A percentile compares a stretch with the other conserved stretches of the same genome.
Conservation (phyloP, 805 yeast species). For the Starmerella sirachaensis region DNA sequence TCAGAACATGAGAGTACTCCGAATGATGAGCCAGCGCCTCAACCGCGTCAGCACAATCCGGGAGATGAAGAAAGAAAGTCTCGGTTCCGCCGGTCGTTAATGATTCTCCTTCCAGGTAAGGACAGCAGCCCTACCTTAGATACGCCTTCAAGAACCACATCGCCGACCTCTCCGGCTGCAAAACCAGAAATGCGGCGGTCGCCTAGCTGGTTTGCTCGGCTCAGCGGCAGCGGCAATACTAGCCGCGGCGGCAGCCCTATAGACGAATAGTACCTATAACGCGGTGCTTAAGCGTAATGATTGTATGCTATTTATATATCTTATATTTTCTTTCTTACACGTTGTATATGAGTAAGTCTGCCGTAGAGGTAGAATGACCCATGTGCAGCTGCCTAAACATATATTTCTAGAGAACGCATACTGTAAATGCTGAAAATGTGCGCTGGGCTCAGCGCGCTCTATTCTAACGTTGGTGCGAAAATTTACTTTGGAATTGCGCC, state of each 20-base stretch:
- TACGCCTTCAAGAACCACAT: slow-evolving; percentile 2
- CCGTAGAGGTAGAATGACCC: too few relatives aligned
- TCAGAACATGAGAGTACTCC: slow-evolving; percentile 1
- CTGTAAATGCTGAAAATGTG: too few relatives aligned
- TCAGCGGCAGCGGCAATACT: neutral
- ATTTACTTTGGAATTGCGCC: too few relatives aligned
- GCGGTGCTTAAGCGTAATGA: too few relatives aligned
- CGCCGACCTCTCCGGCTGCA: neutral
- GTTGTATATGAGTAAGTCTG: too few relatives aligned
- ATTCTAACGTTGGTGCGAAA: too few relatives aligned
- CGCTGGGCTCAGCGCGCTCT: too few relatives aligned
- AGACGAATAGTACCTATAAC: neutral
- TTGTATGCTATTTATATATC: too few relatives aligned
- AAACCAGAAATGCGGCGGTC: slow-evolving; percentile 12
- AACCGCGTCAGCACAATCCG: slow-evolving; percentile 7
- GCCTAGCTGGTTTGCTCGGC: slow-evolving; percentile 11
- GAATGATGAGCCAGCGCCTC: slow-evolving; percentile 1
- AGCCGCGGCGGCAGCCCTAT: slow-evolving; percentile 1
- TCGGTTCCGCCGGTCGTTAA: slow-evolving; percentile 19
- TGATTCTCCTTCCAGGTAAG: slow-evolving; percentile 15
- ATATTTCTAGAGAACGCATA: too few relatives aligned
- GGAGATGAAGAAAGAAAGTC: slow-evolving; percentile 18
- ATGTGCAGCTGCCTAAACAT: too few relatives aligned
- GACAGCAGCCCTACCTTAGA: neutral
- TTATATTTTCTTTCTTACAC: too few relatives aligned